phyloP scores from a whole-genome alignment of 2,329 filamentous ascomycete species.

The Lasiodiplodia hormozganensis region DNA sequence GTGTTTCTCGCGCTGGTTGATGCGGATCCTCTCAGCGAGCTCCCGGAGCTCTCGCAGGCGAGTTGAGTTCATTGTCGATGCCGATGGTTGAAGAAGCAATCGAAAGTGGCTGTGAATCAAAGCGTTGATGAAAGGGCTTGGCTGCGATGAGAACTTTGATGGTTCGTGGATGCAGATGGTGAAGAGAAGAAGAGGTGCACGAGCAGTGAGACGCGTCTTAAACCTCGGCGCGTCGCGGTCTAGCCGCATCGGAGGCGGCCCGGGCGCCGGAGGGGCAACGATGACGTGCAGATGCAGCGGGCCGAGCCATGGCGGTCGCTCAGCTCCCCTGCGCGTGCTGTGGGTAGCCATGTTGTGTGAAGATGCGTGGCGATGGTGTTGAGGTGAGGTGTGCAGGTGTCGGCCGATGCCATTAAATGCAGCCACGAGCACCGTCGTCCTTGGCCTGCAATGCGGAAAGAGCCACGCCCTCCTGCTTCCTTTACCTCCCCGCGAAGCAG shows the following conservation, averaged over 20 bases:
- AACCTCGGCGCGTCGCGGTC: conserved; percentile 1
- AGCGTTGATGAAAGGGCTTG: background rate
- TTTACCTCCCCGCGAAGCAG: background rate
- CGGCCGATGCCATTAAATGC: background rate
- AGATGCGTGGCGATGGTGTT: background rate
- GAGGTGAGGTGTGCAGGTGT: background rate
- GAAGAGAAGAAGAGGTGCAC: conserved; percentile 5
- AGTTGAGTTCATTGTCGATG: background rate
- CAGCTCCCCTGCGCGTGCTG: background rate
- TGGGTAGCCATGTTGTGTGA: conserved; percentile 1
- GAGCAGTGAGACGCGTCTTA: conserved; percentile 7
- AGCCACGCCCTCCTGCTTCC: background rate
- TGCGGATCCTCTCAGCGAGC: background rate
- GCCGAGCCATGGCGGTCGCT: background rate
- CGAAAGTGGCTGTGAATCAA: background rate
- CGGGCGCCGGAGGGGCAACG: background rate
- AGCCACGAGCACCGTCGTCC: background rate
- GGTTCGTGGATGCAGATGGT: conserved; percentile 2
- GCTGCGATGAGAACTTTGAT: background rate
- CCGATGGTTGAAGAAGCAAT: conserved; percentile 15
- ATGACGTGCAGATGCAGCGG: conserved; percentile 2
- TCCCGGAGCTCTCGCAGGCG: background rate
- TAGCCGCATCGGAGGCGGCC: conserved; percentile 4
- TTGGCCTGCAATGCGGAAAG: background rate
- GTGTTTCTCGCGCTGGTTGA: background rate